phyloP scores from a whole-genome alignment of 768 basidiomycete species.

The Auricularia heimuer region DNA sequence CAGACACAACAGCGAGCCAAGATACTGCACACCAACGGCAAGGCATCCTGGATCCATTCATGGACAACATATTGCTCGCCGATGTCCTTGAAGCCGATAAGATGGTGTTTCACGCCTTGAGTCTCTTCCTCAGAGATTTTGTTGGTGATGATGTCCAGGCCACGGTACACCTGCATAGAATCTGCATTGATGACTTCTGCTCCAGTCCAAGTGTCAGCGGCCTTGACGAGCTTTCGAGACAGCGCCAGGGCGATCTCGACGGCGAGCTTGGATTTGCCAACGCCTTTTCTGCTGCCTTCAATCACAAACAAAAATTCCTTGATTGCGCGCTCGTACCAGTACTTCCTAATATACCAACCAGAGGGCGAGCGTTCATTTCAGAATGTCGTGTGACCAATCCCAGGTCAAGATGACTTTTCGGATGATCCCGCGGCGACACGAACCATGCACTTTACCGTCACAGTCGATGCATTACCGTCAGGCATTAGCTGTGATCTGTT shows the following conservation, averaged over 20 bases:
- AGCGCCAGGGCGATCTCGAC: conserved; percentile 68
- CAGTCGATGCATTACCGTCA: not conserved
- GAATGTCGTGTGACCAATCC: not conserved
- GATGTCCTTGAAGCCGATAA: conserved; percentile 82
- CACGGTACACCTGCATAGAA: conserved; percentile 92
- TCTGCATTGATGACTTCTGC: conserved; percentile 89
- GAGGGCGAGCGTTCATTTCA: conserved; percentile 29
- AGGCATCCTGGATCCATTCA: conserved; percentile 81
- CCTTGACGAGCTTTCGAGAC: conserved; percentile 1
- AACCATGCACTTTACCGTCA: not conserved
- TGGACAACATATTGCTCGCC: conserved; percentile 81
- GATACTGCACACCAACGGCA: conserved; percentile 50
- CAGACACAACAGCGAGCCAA: conserved; percentile 2
- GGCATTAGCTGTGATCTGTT: conserved; percentile 21
- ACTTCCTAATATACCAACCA: conserved; percentile 84
- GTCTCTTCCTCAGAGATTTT: conserved; percentile 73
- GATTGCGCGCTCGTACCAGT: conserved; percentile 34
- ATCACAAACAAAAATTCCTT: not conserved
- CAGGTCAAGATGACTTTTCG: not conserved
- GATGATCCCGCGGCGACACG: not conserved
- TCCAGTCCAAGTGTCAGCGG: conserved; percentile 38
- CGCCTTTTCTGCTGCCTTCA: conserved; percentile 29
- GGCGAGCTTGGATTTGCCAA: conserved; percentile 89
- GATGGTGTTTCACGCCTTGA: conserved; percentile 73
- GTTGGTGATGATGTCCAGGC: conserved; percentile 90